Conservation (phyloP, 305 asterid genomes). For the Nicotiana rustica region DNA sequence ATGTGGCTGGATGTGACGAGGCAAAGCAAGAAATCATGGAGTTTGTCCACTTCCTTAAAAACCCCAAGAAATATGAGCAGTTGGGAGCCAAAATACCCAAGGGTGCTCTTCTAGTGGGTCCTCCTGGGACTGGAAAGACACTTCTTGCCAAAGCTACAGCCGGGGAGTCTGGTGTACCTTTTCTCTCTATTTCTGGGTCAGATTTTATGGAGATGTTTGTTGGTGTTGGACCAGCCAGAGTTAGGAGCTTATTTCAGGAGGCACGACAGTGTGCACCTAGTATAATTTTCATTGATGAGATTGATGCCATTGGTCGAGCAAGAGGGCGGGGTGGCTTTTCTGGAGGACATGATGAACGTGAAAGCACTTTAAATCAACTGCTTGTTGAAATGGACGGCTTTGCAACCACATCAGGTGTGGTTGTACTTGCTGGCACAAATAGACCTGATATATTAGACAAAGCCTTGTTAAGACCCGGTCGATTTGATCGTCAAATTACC, state of each 20-base stretch:
- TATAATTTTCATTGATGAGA: conserved; percentile 83
- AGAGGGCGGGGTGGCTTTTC: conserved; percentile 69
- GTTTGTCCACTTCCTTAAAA: conserved; percentile 86
- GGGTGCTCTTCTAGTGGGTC: conserved; percentile 90
- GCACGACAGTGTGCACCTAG: conserved; percentile 84
- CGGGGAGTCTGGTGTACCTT: conserved; percentile 86
- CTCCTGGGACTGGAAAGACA: conserved; percentile 94
- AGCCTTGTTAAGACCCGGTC: conserved; percentile 86
- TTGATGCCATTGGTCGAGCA: conserved; percentile 83
- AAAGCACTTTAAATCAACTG: conserved; percentile 83
- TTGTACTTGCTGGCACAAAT: conserved; percentile 89
- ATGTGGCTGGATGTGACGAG: conserved; percentile 89
- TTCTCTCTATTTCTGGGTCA: conserved; percentile 80
- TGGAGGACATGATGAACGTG: conserved; percentile 71
- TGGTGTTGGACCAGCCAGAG: conserved; percentile 86
- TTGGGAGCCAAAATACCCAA: conserved; percentile 85
- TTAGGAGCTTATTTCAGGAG: conserved; percentile 77
- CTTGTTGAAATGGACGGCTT: conserved; percentile 95
- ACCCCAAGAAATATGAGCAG: conserved; percentile 79
- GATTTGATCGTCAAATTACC: conserved; percentile 83
- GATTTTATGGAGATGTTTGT: conserved; percentile 85
- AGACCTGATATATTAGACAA: conserved; percentile 83
- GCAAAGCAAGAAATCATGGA: conserved; percentile 97
- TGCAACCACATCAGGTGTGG: conserved; percentile 81
- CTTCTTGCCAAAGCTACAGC: conserved; percentile 94